These are phyloP conservation scores for Polyporus arcularius DNA, from an alignment of 768 basidiomycete species.

Conservation along the genomic window DNA sequence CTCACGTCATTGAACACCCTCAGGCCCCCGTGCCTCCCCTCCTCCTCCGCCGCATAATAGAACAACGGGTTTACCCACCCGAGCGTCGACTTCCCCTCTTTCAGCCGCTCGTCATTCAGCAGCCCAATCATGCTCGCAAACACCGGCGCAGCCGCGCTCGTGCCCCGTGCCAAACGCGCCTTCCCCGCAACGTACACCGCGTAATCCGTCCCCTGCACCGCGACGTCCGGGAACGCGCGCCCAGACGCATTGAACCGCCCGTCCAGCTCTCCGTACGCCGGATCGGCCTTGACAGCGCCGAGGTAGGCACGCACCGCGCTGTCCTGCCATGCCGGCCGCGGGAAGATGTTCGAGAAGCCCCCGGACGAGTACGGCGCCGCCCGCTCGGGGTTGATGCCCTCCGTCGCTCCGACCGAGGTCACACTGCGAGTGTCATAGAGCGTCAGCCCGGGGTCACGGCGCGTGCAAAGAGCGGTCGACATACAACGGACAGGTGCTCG, in stretches of 20 bases:
- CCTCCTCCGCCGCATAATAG: slow-evolving; percentile 13
- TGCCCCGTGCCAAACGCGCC: slow-evolving; percentile 45
- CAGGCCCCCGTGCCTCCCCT: slow-evolving; percentile 8
- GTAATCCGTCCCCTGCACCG: slow-evolving; percentile 52
- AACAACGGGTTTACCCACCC: slow-evolving; percentile 41
- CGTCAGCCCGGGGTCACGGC: neutral
- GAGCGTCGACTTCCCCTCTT: slow-evolving; percentile 30
- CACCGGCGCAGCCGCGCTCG: slow-evolving; percentile 34
- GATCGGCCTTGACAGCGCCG: slow-evolving; percentile 28
- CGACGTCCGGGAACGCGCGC: slow-evolving; percentile 61
- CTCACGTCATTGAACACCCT: slow-evolving; percentile 46
- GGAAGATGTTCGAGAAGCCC: slow-evolving; percentile 36
- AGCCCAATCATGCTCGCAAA: slow-evolving; percentile 35
- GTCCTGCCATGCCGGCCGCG: slow-evolving; percentile 36
- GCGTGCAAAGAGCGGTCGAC: neutral
- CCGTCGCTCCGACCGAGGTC: slow-evolving; percentile 36
- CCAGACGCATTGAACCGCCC: slow-evolving; percentile 50
- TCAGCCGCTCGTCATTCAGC: slow-evolving; percentile 36
- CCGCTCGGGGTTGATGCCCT: slow-evolving; percentile 25
- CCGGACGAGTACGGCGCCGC: slow-evolving; percentile 32
- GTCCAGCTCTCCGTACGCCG: slow-evolving; percentile 37
- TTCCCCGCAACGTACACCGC: slow-evolving; percentile 43
- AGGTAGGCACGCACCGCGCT: slow-evolving; percentile 45
- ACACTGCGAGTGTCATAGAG: slow-evolving; percentile 21
- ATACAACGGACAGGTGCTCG: slow-evolving; percentile 35